phyloP scores from a whole-genome alignment of 2,329 filamentous ascomycete species.

The Ophiostoma populinum region DNA sequence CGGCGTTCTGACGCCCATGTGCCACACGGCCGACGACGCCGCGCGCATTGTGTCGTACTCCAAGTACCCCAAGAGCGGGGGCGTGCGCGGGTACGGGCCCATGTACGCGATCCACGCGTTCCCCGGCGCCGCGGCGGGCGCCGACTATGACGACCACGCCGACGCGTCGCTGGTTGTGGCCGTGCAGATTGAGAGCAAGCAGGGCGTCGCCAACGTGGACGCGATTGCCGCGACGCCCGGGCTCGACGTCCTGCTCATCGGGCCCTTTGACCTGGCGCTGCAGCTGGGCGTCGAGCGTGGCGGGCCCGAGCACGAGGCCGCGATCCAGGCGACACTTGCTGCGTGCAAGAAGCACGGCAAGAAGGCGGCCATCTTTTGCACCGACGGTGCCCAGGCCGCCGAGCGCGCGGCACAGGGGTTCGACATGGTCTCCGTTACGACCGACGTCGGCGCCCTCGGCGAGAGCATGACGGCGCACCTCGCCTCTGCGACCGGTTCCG shows the following conservation, averaged over 20 bases:
- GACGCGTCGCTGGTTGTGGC: slow-evolving; percentile 17
- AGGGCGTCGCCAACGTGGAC: slow-evolving; percentile 24
- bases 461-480: slow-evolving; percentile 18
- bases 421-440: slow-evolving; percentile 22
- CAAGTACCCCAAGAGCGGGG: slow-evolving; percentile 11
- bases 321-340: slow-evolving; percentile 19
- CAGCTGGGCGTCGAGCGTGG: slow-evolving; percentile 17
- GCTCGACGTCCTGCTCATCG: slow-evolving; percentile 23
- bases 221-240: slow-evolving; percentile 24
- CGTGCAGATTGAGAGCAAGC: slow-evolving; percentile 24
- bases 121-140: slow-evolving; percentile 14
- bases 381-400: slow-evolving; percentile 19
- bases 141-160: slow-evolving; percentile 18
- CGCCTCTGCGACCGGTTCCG: slow-evolving; percentile 15
- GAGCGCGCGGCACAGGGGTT: slow-evolving; percentile 20
- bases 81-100: slow-evolving; percentile 16
- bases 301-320: slow-evolving; percentile 21
- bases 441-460: slow-evolving; percentile 19
- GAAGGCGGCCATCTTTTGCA: slow-evolving; percentile 24
- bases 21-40: slow-evolving; percentile 14
- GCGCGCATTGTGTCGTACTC: slow-evolving; percentile 11
- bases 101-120: slow-evolving; percentile 15
- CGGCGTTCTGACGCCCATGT: slow-evolving; percentile 33
- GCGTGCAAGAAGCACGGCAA: slow-evolving; percentile 20
- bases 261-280: slow-evolving; percentile 19